Evolutionary conservation across 768 basidiomycete genomes (phyloP).

Genomic region (Amanita brunnescens): DNA sequence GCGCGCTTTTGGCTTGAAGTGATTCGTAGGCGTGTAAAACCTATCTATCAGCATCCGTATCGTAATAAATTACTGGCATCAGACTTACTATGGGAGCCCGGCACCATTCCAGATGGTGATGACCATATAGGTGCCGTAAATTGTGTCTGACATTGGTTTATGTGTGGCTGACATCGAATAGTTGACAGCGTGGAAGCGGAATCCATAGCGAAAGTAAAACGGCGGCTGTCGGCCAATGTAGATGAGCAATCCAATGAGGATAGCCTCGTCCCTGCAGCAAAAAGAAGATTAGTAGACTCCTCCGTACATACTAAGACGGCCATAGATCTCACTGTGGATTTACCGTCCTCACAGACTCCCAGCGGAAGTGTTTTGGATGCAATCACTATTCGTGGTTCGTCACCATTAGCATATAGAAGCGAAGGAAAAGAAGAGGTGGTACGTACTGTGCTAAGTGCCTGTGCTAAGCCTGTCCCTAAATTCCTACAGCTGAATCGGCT

Average conservation of each 20-base stretch:
- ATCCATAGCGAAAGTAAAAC: conserved; percentile 7
- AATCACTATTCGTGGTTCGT: conserved; percentile 6
- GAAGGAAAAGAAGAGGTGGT: conserved; percentile 12
- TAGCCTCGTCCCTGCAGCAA: not conserved
- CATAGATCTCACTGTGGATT: conserved; percentile 5
- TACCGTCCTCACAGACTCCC: conserved; percentile 3
- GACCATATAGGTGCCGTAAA: conserved; percentile 15
- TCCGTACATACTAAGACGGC: not conserved
- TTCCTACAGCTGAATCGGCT: not conserved
- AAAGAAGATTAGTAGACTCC: conserved; percentile 5
- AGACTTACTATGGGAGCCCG: conserved; percentile 1
- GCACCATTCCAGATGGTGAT: conserved; percentile 16
- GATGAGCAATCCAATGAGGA: conserved; percentile 4
- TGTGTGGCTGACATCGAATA: conserved; percentile 4
- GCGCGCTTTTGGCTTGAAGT: conserved; percentile 14
- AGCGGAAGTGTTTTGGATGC: not conserved
- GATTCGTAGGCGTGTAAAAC: conserved; percentile 12
- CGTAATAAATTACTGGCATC: not conserved
- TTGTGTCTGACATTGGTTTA: not conserved
- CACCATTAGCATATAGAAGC: conserved; percentile 8
- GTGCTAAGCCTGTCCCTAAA: not conserved
- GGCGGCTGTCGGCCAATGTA: conserved; percentile 1
- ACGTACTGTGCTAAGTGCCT: not conserved
- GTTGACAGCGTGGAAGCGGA: conserved; percentile 6
- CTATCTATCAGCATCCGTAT: conserved; percentile 16